Base-by-base conservation (phyloP, 2,329 filamentous ascomycete species). In the Fusarium sp. region DNA sequence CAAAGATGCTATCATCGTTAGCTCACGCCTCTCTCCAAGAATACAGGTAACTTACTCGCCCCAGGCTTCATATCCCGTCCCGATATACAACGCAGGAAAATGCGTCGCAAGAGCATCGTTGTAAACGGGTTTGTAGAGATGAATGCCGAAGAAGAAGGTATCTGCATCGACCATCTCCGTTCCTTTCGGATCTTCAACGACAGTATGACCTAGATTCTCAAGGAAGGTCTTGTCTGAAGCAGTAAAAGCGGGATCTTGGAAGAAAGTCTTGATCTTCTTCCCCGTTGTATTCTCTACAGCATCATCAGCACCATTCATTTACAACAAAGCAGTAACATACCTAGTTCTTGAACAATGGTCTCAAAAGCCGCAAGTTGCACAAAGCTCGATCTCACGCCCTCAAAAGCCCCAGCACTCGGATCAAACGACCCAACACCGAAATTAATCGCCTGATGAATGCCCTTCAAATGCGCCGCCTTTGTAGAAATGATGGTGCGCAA, bases 131-230 rank as follows among this genome's bases (percentile, higher is more conserved):
- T 79, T 81, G 58, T 89, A 88, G 60, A 89, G 82, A 50, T 92
- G 90, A 0, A 92, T 83, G 2, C 87, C 89, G 67, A 87, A 92
- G 4, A 91, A 80, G 3, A 93, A 74, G 0, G 87, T 85, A 0
- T 78, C 71, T 0, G 74, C 47, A 18, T 83, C 80, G 12, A 92
- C 80, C 8, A 82, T 69, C 0, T 82, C 75, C 68, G 88, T 89
- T 0, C 83, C 89, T 1, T 57, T 73, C 0, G 91, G 90, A 3
- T 85, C 80, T 2, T 85, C 79, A 6, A 86, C 80, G 6, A 86
- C 80, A 4, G 77, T 56, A 52, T 88, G 86, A n/a, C 88, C 86
- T 0, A 90, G 83, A 23, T 82, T 79, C 60, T 81, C 74, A 28
- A 91, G 83, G 68, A 89, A 91, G 0, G 78, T 75, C 35, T 77